Percentiles rank a stretch among this genome's conserved stretches.
Conservation (phyloP, 2,329 filamentous ascomycete genomes). For the Penicillium digitatum region DNA sequence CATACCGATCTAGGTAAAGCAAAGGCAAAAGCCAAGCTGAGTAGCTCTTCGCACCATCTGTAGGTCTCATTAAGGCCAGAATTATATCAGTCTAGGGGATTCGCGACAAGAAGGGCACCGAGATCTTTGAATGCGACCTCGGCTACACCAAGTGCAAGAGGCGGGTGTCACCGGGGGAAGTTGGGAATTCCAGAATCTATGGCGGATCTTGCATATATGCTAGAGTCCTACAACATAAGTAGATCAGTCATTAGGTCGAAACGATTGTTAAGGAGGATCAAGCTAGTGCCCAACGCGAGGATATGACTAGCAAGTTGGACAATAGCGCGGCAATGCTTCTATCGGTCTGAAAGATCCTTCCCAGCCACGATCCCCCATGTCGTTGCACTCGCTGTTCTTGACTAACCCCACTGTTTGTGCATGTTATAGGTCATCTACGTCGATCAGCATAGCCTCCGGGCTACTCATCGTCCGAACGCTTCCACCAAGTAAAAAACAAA, state of each 20-base stretch:
- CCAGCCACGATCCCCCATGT: not conserved
- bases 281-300: conserved; percentile 19
- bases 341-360: too few species aligned
- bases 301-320: conserved; percentile 18
- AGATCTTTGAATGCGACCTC: conserved; percentile 22
- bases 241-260: conserved; percentile 17
- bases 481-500: conserved; percentile 16
- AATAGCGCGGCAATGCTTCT: not conserved
- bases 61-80: not conserved
- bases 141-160: conserved; percentile 24
- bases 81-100: conserved; percentile 20
- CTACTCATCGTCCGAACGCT: conserved; percentile 25
- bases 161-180: conserved; percentile 23
- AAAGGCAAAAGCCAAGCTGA: not conserved
- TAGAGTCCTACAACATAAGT: not conserved
- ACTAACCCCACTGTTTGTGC: not conserved
- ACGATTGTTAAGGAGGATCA: conserved; percentile 24
- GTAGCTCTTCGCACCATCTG: not conserved
- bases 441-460: conserved; percentile 28
- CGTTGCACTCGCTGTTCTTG: not conserved
- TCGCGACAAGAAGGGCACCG: conserved; percentile 22
- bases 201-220: not conserved
- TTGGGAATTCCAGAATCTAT: conserved; percentile 11
- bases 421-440: conserved; percentile 22
- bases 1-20: not conserved